Evolutionary conservation across 1,284 basidiomycete species (phyloP).

Genomic region (Pseudozyma flocculosa): DNA sequence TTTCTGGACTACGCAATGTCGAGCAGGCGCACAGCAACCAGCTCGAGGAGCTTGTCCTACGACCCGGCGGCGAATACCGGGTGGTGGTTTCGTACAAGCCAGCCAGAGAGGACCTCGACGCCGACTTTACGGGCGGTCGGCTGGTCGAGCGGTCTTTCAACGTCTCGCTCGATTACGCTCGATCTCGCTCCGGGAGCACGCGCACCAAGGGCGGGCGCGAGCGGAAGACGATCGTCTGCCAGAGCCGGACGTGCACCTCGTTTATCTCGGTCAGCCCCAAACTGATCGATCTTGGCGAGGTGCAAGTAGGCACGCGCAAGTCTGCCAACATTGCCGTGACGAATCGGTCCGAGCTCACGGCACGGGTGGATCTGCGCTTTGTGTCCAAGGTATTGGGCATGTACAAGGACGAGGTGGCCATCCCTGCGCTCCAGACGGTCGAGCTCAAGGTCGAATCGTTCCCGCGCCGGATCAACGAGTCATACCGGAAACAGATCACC

Average conservation of each 20-base stretch:
- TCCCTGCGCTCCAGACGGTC: slow-evolving; percentile 61
- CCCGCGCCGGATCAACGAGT: slow-evolving; percentile 62
- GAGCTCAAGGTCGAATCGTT: slow-evolving; percentile 62
- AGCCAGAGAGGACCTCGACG: slow-evolving; percentile 50
- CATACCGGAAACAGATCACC: slow-evolving; percentile 62
- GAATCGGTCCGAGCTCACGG: slow-evolving; percentile 61
- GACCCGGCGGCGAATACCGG: slow-evolving; percentile 62
- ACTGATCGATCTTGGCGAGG: slow-evolving; percentile 62
- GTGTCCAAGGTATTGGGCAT: slow-evolving; percentile 63
- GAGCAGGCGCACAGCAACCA: slow-evolving; percentile 58
- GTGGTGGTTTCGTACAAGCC: slow-evolving; percentile 61
- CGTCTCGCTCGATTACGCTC: slow-evolving; percentile 60
- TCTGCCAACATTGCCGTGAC: slow-evolving; percentile 59
- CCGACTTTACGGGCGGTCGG: slow-evolving; percentile 55
- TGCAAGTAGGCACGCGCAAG: slow-evolving; percentile 62
- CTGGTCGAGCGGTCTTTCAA: slow-evolving; percentile 60
- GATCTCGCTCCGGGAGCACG: slow-evolving; percentile 43
- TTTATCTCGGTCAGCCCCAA: slow-evolving; percentile 59
- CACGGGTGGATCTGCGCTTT: slow-evolving; percentile 62
- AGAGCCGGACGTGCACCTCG: slow-evolving; percentile 61
- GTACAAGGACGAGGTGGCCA: slow-evolving; percentile 61
- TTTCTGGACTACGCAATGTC: slow-evolving; percentile 38
- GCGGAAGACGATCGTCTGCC: slow-evolving; percentile 59
- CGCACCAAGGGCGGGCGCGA: slow-evolving; percentile 52
- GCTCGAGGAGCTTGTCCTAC: slow-evolving; percentile 62